Evolutionary conservation across 2,329 filamentous ascomycete species (phyloP).

Genomic region (Stachybotrys chartarum): DNA sequence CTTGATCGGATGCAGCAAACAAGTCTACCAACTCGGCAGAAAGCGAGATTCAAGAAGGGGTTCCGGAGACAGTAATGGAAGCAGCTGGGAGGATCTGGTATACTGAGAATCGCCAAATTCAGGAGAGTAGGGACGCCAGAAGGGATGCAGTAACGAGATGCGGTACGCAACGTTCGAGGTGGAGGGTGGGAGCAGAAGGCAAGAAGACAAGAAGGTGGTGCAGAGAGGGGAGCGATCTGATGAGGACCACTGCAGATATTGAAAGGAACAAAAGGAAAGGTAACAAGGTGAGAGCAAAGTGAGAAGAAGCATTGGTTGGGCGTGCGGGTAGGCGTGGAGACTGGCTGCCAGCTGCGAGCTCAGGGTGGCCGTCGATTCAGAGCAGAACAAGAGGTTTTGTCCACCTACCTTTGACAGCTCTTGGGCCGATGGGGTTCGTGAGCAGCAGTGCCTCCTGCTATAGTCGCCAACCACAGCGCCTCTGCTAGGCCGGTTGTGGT

Average conservation of each 20-base stretch:
- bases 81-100: background rate
- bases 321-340: background rate
- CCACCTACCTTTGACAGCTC: background rate
- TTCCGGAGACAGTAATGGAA: background rate
- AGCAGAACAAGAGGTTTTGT: background rate
- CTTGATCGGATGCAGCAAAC: background rate
- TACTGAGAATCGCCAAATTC: background rate
- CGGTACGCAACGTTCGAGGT: background rate
- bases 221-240: background rate
- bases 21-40: background rate
- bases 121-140: background rate
- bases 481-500: background rate
- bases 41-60: background rate
- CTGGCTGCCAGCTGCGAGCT: background rate
- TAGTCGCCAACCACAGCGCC: no score
- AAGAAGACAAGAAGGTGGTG: background rate
- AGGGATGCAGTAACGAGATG: background rate
- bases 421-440: background rate
- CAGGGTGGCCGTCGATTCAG: background rate
- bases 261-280: background rate
- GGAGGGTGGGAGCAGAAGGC: background rate
- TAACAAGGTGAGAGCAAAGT: slow-evolving; percentile 12
- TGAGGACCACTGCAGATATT: background rate
- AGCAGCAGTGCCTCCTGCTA: no score
- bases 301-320: slow-evolving; percentile 3